These are phyloP conservation scores for Yarrowia sp. DNA, from an alignment of 805 yeast species.

Conservation along the genomic window DNA sequence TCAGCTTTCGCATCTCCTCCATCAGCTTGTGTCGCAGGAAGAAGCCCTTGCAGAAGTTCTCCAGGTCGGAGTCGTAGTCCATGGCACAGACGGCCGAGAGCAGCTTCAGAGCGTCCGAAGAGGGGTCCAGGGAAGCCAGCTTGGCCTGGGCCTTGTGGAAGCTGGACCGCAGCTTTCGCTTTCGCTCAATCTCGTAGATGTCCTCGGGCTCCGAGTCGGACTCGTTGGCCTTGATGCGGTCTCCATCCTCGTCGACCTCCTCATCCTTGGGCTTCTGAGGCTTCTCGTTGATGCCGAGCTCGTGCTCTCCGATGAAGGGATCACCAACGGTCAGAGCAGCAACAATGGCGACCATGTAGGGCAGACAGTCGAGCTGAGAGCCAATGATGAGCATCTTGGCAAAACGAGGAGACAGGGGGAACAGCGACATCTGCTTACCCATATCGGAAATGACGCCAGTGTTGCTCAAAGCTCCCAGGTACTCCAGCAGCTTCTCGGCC, in stretches of 20 bases:
- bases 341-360: conserved; percentile 86
- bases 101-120: conserved; percentile 71
- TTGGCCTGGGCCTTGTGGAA: conserved; percentile 57
- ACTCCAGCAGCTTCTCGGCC: conserved; percentile 66
- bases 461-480: conserved; percentile 73
- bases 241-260: conserved; percentile 36
- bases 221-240: conserved; percentile 4
- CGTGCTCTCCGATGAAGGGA: conserved; percentile 75
- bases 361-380: conserved; percentile 79
- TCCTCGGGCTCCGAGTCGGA: conserved; percentile 26
- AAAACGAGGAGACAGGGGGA: conserved; percentile 92
- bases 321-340: conserved; percentile 93
- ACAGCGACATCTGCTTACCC: conserved; percentile 82
- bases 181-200: conserved; percentile 41
- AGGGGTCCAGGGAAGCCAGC: conserved; percentile 66
- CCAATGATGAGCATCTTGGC: conserved; percentile 87
- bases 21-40: conserved; percentile 75
- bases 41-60: conserved; percentile 53
- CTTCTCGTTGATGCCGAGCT: conserved; percentile 52
- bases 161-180: conserved; percentile 47
- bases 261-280: conserved; percentile 30
- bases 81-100: conserved; percentile 83
- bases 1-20: conserved; percentile 79
- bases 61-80: conserved; percentile 57
- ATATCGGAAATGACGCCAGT: conserved; percentile 63